Conservation (phyloP, 495 filamentous ascomycete genomes). For the Penicillium argentinense region DNA sequence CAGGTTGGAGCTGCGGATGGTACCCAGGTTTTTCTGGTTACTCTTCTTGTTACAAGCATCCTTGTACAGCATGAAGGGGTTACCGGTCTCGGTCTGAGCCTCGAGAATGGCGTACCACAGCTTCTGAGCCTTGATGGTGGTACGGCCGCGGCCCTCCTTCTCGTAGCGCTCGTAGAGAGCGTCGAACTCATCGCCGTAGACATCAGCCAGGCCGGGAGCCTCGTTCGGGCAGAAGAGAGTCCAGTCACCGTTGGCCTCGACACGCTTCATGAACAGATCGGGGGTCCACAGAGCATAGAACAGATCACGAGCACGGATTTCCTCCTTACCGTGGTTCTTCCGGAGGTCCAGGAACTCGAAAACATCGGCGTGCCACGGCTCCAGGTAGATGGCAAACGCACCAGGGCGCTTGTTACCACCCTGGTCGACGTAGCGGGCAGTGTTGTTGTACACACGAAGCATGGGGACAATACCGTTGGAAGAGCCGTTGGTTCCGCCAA, state of each 20-base stretch:
- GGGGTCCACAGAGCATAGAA: conserved; percentile 99
- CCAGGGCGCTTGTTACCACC: conserved; percentile 99
- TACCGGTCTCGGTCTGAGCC: conserved; percentile 96
- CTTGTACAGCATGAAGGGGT: conserved; percentile 99
- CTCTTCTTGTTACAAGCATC: conserved; percentile 97
- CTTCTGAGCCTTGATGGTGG: conserved; percentile 95
- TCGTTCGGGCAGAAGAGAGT: conserved; percentile 97
- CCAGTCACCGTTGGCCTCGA: conserved; percentile 93
- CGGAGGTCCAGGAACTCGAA: conserved; percentile 96
- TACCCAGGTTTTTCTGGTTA: conserved; percentile 99
- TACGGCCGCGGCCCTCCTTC: conserved; percentile 81
- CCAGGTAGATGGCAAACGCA: conserved; percentile 98
- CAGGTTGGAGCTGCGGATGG: conserved; percentile 96
- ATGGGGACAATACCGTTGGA: conserved; percentile 98
- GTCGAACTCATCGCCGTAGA: conserved; percentile 97
- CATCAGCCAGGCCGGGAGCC: conserved; percentile 89
- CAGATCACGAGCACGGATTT: conserved; percentile 92
- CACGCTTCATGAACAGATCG: conserved; percentile 99
- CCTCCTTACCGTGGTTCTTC: conserved; percentile 99
- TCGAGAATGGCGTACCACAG: conserved; percentile 98
- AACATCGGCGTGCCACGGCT: conserved; percentile 98
- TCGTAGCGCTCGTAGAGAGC: conserved; percentile 94
- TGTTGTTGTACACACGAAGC: conserved; percentile 99
- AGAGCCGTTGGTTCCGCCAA: conserved; percentile 93
- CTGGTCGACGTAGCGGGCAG: conserved; percentile 96